Evolutionary conservation across 495 filamentous ascomycete species (phyloP), one percentile per base, ranked within the genome.

Genomic region (Ascodesmis nigricans): DNA sequence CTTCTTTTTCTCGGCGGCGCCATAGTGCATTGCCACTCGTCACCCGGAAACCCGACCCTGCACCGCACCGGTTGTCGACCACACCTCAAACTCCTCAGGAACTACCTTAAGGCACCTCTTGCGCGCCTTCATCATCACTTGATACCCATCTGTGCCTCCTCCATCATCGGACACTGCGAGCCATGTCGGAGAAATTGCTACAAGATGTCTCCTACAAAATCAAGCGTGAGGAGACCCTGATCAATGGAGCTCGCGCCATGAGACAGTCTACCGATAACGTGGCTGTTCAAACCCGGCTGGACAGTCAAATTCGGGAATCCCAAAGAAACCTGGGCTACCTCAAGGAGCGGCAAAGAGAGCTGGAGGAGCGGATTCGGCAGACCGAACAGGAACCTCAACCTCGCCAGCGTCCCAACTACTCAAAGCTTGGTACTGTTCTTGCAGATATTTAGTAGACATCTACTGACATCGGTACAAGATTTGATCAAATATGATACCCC

Each of bases 401-500:
- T 33, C 82, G 75, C 53, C 54, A 68, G 24, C 63, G 81, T 16
- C 76, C 78, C 16, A 92, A 95, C 53, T 99, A 81, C 54, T 87
- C 79, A 45, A 95, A 91, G 58, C 73, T 99, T 46, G 87, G 87
- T 97, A 39, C n/a, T 41, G 33, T 33, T 40, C 26, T 32, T 49
- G 39, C 20, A 27, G 23, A 21, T 11, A 24, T 41, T 39, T 39
- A 45, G 36, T 21, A 45, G 45, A n/a, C 37, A 35, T 36, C 20
- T 36, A 25, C 43, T 33, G 27, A 40, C 14, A 20, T 16, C 10
- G 14, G 16, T 38, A 22, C 14, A 47, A 95, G 87, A 97, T 62
- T 64, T 99, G 35, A 95, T 99, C 59, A 99, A 93, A 70, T 92
- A 81, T 60, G 90, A 99, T 53, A 95, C 84, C 14, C 72, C 72